phyloP scores from a whole-genome alignment of 1,284 basidiomycete genomes.

The Pyrrhoderma noxium region DNA sequence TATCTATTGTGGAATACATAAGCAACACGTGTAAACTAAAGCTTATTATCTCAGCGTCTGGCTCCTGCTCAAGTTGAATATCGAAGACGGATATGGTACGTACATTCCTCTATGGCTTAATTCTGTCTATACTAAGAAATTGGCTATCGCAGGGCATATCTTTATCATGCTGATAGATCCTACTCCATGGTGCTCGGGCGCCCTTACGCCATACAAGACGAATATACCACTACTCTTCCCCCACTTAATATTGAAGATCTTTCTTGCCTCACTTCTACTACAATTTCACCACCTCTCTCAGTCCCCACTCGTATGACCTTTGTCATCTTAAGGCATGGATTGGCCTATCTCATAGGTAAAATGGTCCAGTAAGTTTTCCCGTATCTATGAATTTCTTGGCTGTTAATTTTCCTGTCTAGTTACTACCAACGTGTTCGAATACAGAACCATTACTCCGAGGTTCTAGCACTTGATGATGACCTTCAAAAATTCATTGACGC shows the following conservation, averaged over 20 bases:
- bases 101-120: neutral
- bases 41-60: conserved; percentile 43
- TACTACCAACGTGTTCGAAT: conserved; percentile 90
- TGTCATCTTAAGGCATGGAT: conserved; percentile 78
- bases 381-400: neutral
- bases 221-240: conserved; percentile 75
- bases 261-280: conserved; percentile 29
- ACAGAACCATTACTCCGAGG: conserved; percentile 80
- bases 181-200: conserved; percentile 88
- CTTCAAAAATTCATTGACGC: conserved; percentile 69
- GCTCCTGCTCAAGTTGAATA: conserved; percentile 82
- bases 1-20: neutral
- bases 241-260: conserved; percentile 83
- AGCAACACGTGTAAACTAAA: conserved; percentile 4
- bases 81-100: conserved; percentile 80
- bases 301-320: conserved; percentile 82
- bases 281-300: conserved; percentile 47
- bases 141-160: conserved; percentile 58
- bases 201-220: conserved; percentile 83
- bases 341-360: conserved; percentile 81
- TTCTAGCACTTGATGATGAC: conserved; percentile 79
- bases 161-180: conserved; percentile 89
- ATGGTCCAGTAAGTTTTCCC: conserved; percentile 58
- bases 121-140: neutral
- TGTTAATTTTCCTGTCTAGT: conserved; percentile 4